phyloP scores from a whole-genome alignment of 192 early-diverging fungal species.

The Rhizophagus sp. region DNA sequence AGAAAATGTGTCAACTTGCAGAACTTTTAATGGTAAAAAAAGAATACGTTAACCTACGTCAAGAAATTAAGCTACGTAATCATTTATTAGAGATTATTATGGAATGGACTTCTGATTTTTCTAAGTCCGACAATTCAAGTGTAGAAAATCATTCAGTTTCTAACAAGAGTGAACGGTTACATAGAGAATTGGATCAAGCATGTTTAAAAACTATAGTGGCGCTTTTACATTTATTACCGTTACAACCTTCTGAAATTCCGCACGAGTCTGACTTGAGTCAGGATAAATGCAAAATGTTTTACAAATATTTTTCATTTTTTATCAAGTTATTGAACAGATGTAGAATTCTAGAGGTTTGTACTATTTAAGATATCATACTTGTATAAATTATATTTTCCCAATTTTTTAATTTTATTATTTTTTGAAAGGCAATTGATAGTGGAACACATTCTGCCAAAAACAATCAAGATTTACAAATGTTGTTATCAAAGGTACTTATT shows the following conservation, averaged over 20 bases:
- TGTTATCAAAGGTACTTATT: conserved; percentile 31
- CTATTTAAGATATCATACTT: neutral
- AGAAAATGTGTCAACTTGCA: conserved; percentile 72
- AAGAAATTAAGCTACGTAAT: conserved; percentile 75
- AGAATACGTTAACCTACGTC: conserved; percentile 66
- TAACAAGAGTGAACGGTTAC: conserved; percentile 58
- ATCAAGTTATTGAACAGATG: conserved; percentile 70
- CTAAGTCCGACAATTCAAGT: conserved; percentile 34
- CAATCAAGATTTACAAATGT: conserved; percentile 34
- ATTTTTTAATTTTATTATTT: neutral
- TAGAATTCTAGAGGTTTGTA: conserved; percentile 53
- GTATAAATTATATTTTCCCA: neutral
- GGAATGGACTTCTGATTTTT: conserved; percentile 68
- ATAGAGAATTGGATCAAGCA: conserved; percentile 76
- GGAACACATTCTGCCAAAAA: conserved; percentile 27
- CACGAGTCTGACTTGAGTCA: conserved; percentile 58
- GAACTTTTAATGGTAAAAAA: conserved; percentile 76
- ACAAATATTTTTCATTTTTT: conserved; percentile 77
- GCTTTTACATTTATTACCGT: conserved; percentile 67
- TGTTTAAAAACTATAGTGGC: conserved; percentile 76
- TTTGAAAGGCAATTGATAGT: conserved; percentile 18
- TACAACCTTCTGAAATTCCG: conserved; percentile 63
- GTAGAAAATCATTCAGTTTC: conserved; percentile 32
- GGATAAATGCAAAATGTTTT: conserved; percentile 65
- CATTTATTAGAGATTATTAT: conserved; percentile 70